These are phyloP conservation scores for Solanum chacoense DNA, from an alignment of 305 asterid genomes.

Conservation along the genomic window DNA sequence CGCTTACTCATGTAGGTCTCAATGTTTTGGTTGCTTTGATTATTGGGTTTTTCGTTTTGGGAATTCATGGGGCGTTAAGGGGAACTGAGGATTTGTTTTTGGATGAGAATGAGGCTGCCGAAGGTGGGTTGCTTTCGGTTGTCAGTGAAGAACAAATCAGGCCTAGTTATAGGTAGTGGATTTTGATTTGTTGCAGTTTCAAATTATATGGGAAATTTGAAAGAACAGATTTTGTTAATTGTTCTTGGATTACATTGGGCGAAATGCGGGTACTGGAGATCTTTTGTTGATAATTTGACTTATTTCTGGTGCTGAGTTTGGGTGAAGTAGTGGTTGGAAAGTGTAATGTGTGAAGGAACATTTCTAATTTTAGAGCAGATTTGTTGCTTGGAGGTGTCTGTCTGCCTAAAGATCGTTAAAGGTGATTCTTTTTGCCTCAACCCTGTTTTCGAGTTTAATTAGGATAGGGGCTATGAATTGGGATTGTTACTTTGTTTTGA, in stretches of 20 bases:
- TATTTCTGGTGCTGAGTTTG: background rate
- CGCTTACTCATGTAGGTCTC: conserved; percentile 43
- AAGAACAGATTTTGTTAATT: background rate
- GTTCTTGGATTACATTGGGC: background rate
- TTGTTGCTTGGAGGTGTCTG: background rate
- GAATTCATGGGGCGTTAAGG: conserved; percentile 51
- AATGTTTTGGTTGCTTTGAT: conserved; percentile 61
- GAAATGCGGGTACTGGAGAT: background rate
- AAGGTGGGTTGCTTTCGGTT: conserved; percentile 68
- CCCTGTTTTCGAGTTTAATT: background rate
- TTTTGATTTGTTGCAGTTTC: background rate
- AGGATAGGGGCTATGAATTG: background rate
- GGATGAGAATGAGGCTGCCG: conserved; percentile 70
- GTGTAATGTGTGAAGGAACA: background rate
- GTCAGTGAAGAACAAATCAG: conserved; percentile 28
- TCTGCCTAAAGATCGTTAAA: background rate
- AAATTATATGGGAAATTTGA: background rate
- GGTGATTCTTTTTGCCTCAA: conserved; percentile 2
- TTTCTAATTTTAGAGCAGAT: background rate
- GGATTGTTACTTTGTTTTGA: background rate
- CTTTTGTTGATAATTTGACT: background rate
- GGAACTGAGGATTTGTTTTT: conserved; percentile 65
- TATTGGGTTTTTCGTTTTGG: conserved; percentile 33
- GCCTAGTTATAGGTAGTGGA: background rate
- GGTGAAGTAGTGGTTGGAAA: background rate